Base-by-base conservation (phyloP, 768 basidiomycete genomes). In the Mycena haematopus region DNA sequence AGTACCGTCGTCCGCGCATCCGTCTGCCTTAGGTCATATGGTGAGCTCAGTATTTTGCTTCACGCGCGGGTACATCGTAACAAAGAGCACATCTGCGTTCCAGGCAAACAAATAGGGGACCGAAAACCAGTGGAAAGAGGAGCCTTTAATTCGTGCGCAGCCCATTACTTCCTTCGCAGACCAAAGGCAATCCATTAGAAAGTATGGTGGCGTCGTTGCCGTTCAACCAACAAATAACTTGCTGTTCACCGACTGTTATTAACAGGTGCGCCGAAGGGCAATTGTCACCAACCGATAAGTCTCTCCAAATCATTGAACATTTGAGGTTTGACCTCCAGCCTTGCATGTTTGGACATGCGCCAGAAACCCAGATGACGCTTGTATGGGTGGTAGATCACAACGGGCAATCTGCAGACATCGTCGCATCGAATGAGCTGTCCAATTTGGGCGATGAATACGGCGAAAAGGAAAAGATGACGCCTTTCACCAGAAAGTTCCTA, bases 361-460 rank as follows among this genome's bases (percentile, higher is more conserved):
- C 80, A 83, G 42, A 84, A 69, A 21, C 77, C 71, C 62, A 83
- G 80, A 61, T 83, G 81, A n/a, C 83, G 78, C 53, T 76, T 76
- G 70, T 78, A 74, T 6, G 76, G 78, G 51, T 80, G 79, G 55
- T 79, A 84, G 56, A 77, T 74, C 19, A 77, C 81, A 29, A 83
- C 62, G 14, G 80, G 77, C 24, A 69, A 65, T 64, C 79, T 74
- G 33, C 76, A 73, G 25, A 77, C 75, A 49, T 82, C 82, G 54
- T 77, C 78, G 0, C 73, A 73, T 14, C 76, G 79, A 35, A 83
- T 70, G 38, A 84, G 76, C 84, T 85, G 69, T n/a, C 36, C n/a
- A 69, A 45, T 64, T 52, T 17, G 29, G 60, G 60, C 9, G 17
- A 13, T 31, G 19, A 50, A 19, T 15, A 11, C 33, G 19, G 9